Conservation (phyloP, 768 basidiomycete genomes). For the Serpula lacrymans region DNA sequence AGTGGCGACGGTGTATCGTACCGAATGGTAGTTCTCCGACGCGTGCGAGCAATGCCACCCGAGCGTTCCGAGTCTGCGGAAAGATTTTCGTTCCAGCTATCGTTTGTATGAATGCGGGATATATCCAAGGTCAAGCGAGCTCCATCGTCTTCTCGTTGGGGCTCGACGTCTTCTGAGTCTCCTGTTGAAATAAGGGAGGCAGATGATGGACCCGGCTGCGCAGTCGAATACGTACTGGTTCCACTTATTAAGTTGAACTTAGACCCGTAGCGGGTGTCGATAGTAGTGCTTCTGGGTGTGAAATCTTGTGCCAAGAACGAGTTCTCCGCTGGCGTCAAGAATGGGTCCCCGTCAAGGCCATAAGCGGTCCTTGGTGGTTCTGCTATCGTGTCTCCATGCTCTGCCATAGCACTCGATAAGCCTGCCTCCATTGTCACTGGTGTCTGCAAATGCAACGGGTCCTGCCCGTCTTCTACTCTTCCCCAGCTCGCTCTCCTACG, state of each 20-base stretch:
- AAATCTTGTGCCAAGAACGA: conserved; percentile 33
- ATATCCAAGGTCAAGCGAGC: conserved; percentile 55
- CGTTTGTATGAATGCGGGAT: conserved; percentile 32
- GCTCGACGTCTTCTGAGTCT: conserved; percentile 31
- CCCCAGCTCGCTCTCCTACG: conserved; percentile 63
- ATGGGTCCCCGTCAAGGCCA: conserved; percentile 43
- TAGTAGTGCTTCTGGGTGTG: conserved; percentile 14
- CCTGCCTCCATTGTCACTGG: conserved; percentile 19
- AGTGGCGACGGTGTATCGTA: conserved; percentile 60
- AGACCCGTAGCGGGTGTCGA: not conserved
- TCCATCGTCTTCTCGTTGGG: conserved; percentile 55
- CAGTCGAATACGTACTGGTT: conserved; percentile 36
- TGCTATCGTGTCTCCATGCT: conserved; percentile 18
- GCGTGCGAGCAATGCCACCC: conserved; percentile 34
- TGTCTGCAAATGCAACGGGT: conserved; percentile 43
- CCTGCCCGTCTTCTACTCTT: conserved; percentile 40
- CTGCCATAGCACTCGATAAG: conserved; percentile 14
- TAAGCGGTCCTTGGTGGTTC: conserved; percentile 20
- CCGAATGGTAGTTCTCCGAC: conserved; percentile 40
- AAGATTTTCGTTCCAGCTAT: conserved; percentile 20
- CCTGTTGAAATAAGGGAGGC: conserved; percentile 43
- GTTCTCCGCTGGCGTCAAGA: conserved; percentile 41
- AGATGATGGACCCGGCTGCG: conserved; percentile 48
- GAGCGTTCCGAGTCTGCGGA: conserved; percentile 47
- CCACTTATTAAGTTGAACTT: conserved; percentile 9